These are phyloP conservation scores for Cystobasidiaceae sp. DNA, from an alignment of 1,284 basidiomycete genomes.

Conservation along the genomic window DNA sequence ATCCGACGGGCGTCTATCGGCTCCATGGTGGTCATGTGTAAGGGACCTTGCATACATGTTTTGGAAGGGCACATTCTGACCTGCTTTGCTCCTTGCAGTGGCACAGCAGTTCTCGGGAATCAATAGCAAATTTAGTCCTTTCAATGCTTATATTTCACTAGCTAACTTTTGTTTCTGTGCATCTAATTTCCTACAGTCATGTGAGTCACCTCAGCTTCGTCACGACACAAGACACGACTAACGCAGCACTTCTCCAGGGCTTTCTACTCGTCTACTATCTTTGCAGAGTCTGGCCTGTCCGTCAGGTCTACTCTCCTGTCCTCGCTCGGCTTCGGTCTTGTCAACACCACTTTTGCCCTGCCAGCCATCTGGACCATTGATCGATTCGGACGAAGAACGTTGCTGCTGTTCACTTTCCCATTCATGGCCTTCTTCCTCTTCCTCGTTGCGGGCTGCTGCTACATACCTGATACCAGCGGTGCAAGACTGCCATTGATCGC, in stretches of 20 bases:
- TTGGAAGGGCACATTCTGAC: too few species aligned
- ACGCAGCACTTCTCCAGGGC: conserved; percentile 36
- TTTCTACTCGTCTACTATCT: conserved; percentile 60
- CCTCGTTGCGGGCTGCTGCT: conserved; percentile 47
- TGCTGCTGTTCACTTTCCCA: conserved; percentile 48
- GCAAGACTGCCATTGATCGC: conserved; percentile 39
- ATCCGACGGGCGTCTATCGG: conserved; percentile 68
- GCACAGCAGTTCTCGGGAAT: conserved; percentile 44
- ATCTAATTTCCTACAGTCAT: too few species aligned
- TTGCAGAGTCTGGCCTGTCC: conserved; percentile 55
- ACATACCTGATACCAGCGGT: conserved; percentile 46
- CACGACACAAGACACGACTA: not conserved
- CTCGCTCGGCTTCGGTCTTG: conserved; percentile 59
- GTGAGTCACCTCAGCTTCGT: conserved; percentile 34
- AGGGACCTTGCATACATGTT: too few species aligned
- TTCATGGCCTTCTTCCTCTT: conserved; percentile 47
- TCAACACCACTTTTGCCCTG: conserved; percentile 48
- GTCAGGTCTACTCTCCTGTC: conserved; percentile 55
- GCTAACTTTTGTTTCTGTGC: too few species aligned
- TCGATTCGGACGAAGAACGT: conserved; percentile 44
- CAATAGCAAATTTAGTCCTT: too few species aligned
- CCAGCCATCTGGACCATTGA: conserved; percentile 2
- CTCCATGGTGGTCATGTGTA: conserved; percentile 64
- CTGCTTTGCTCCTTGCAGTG: conserved; percentile 63
- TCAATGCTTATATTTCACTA: too few species aligned